phyloP scores from a whole-genome alignment of 1,284 basidiomycete genomes.

The Vanrija pseudolonga region DNA sequence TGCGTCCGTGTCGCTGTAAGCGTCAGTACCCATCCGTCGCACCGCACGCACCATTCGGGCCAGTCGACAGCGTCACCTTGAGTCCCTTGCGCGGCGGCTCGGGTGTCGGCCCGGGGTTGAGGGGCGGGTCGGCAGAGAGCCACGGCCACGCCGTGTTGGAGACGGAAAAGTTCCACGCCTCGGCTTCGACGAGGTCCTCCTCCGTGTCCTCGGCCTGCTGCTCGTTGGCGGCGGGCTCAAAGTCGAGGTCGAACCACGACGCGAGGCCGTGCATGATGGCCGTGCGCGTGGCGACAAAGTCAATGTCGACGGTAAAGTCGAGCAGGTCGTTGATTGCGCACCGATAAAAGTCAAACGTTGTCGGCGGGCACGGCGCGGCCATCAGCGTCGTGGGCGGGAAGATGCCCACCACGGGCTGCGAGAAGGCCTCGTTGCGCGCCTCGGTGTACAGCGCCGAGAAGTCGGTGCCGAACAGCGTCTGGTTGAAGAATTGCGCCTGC shows the following conservation, averaged over 20 bases:
- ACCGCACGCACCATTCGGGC: slow-evolving; percentile 37
- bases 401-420: slow-evolving; percentile 50
- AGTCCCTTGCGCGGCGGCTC: slow-evolving; percentile 37
- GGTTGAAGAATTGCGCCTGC: slow-evolving; percentile 49
- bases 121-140: slow-evolving; percentile 33
- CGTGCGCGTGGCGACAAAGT: slow-evolving; percentile 43
- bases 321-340: slow-evolving; percentile 41
- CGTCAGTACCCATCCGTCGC: neutral
- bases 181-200: slow-evolving; percentile 1
- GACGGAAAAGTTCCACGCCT: slow-evolving; percentile 34
- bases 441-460: slow-evolving; percentile 40
- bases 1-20: slow-evolving; percentile 40
- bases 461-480: slow-evolving; percentile 48
- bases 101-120: slow-evolving; percentile 44
- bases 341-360: slow-evolving; percentile 48
- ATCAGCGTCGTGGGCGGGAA: slow-evolving; percentile 47
- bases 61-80: slow-evolving; percentile 43
- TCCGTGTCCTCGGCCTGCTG: slow-evolving; percentile 7
- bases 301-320: slow-evolving; percentile 44
- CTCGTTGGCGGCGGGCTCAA: slow-evolving; percentile 22
- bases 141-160: slow-evolving; percentile 33
- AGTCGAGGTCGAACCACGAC: slow-evolving; percentile 49
- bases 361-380: slow-evolving; percentile 33
- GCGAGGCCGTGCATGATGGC: slow-evolving; percentile 48
- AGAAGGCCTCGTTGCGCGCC: slow-evolving; percentile 45